Evolutionary conservation across 305 asterid genomes (phyloP).

Genomic region (Solanum hybrid): DNA sequence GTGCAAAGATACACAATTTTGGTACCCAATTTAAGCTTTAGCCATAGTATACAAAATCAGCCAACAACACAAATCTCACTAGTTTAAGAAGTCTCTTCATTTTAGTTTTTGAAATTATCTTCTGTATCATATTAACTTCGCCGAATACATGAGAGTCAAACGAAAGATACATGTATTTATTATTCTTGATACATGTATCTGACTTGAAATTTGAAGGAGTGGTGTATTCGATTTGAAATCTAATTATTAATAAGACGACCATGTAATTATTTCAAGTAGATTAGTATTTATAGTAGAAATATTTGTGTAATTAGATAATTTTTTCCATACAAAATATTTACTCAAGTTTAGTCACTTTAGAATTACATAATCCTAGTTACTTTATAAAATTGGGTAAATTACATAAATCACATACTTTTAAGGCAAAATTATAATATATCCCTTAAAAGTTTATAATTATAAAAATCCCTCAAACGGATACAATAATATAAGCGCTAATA

Average conservation of each 20-base stretch:
- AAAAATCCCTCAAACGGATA: no score
- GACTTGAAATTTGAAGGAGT: no score
- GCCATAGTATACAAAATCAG: not conserved
- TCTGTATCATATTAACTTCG: not conserved
- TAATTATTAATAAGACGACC: no score
- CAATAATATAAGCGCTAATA: no score
- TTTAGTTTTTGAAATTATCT: no score
- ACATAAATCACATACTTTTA: no score
- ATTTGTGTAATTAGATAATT: no score
- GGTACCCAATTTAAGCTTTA: not conserved
- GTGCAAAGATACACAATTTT: not conserved
- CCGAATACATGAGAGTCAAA: not conserved
- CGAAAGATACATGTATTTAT: no score
- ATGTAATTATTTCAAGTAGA: not conserved
- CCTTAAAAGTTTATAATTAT: no score
- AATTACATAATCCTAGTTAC: not conserved
- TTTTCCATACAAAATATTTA: not conserved
- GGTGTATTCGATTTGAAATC: not conserved
- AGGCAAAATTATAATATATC: no score
- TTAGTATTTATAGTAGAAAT: not conserved
- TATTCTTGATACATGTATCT: no score
- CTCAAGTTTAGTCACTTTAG: not conserved
- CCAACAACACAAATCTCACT: not conserved
- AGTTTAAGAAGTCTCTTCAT: not conserved
- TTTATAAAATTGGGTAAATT: not conserved